Conservation (phyloP, 1,139 yeast genomes). For the Spencermartinsiella ligniputridi region DNA sequence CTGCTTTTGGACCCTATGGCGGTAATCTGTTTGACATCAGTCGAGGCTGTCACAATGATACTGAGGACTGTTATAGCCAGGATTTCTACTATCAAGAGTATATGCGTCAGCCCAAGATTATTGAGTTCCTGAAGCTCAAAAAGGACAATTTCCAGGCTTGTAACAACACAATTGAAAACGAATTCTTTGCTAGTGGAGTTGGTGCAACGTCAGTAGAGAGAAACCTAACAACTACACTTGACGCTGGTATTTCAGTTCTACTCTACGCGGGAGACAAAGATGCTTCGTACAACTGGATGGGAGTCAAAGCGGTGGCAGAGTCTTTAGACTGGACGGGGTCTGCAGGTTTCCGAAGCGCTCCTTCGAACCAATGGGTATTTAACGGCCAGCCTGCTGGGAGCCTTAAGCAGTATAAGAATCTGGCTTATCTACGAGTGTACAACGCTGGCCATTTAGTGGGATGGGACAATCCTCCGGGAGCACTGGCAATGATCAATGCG, state of each 20-base stretch:
- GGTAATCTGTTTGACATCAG: conserved; percentile 19
- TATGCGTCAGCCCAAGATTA: conserved; percentile 63
- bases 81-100: conserved; percentile 62
- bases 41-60: conserved; percentile 14
- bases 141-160: conserved; percentile 78
- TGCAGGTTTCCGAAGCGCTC: conserved; percentile 27
- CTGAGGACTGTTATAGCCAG: conserved; percentile 58
- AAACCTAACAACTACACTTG: conserved; percentile 58
- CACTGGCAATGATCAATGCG: conserved; percentile 61
- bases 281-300: conserved; percentile 83
- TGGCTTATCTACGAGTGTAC: conserved; percentile 59
- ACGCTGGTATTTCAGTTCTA: conserved; percentile 61
- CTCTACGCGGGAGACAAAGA: conserved; percentile 85
- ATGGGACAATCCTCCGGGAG: conserved; percentile 58
- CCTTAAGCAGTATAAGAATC: conserved; percentile 50
- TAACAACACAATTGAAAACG: conserved; percentile 43
- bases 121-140: conserved; percentile 83
- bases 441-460: conserved; percentile 72
- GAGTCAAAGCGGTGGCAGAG: conserved; percentile 72
- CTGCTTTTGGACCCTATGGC: conserved; percentile 11
- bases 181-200: conserved; percentile 45
- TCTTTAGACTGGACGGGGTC: conserved; percentile 53
- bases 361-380: conserved; percentile 35
- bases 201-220: conserved; percentile 43
- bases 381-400: conserved; percentile 48